Percentiles rank a stretch among this genome's conserved stretches.
These are phyloP conservation scores for Aspergillus pseudoviridinutans DNA, from an alignment of 2,329 filamentous ascomycete species.

Conservation along the genomic window DNA sequence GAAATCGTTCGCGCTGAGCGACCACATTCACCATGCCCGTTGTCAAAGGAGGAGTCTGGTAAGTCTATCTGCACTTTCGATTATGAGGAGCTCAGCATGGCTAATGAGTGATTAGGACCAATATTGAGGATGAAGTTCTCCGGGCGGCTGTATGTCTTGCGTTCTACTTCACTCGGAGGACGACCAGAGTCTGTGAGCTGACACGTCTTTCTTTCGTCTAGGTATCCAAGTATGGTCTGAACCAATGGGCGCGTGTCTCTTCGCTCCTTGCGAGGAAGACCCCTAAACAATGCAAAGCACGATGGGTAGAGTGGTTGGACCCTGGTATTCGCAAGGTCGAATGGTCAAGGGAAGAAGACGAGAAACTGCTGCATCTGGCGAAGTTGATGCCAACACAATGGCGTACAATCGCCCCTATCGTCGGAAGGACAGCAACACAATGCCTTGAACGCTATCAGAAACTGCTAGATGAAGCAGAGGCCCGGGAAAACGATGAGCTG, in stretches of 20 bases:
- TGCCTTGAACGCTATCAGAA: conserved; percentile 97
- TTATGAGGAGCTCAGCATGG: not conserved
- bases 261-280: conserved; percentile 96
- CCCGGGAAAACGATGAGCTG: conserved; percentile 74
- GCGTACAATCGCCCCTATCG: conserved; percentile 95
- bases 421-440: conserved; percentile 93
- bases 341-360: conserved; percentile 98
- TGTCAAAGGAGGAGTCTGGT: conserved; percentile 63
- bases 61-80: conserved; percentile 13
- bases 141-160: conserved; percentile 65
- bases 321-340: conserved; percentile 98
- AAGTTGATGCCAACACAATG: conserved; percentile 99
- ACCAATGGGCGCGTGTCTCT: conserved; percentile 98
- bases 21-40: conserved; percentile 52
- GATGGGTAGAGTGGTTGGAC: conserved; percentile 98
- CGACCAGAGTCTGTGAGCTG: not conserved
- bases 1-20: not conserved
- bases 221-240: conserved; percentile 87
- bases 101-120: conserved; percentile 47
- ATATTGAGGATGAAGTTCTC: conserved; percentile 88
- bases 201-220: conserved; percentile 11
- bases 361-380: conserved; percentile 91
- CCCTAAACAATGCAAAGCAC: conserved; percentile 96
- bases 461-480: conserved; percentile 90
- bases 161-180: not conserved